Conservation (phyloP, 2,329 filamentous ascomycete species). For the Cercospora nicotianae region DNA sequence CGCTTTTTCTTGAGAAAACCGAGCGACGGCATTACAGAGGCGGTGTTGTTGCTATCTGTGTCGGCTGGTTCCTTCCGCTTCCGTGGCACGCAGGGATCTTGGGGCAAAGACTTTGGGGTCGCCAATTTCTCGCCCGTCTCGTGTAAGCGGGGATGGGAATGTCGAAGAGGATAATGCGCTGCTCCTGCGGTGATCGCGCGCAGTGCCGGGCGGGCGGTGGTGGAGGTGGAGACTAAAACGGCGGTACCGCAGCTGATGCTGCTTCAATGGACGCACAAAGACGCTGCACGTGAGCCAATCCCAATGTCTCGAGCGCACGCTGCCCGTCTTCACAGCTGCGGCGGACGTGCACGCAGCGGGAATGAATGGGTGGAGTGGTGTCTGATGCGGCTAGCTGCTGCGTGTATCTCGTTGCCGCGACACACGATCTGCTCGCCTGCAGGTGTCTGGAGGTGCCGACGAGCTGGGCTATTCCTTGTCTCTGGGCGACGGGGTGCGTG, state of each 20-base stretch:
- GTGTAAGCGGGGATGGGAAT: slow-evolving; percentile 18
- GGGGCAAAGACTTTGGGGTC: slow-evolving; percentile 16
- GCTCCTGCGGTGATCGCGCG: background rate
- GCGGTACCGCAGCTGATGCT: slow-evolving; percentile 8
- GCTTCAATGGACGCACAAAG: slow-evolving; percentile 9
- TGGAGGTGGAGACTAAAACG: slow-evolving; percentile 6
- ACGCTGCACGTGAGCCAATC: background rate
- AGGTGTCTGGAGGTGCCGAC: background rate
- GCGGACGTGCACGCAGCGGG: background rate
- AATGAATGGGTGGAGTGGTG: background rate
- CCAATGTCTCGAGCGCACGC: background rate
- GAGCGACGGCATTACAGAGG: slow-evolving; percentile 77
- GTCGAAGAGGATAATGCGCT: slow-evolving; percentile 5
- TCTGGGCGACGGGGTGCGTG: background rate
- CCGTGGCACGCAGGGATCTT: slow-evolving; percentile 27
- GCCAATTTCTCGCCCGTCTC: slow-evolving; percentile 25
- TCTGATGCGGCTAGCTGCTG: background rate
- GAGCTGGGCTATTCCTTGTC: slow-evolving; percentile 4
- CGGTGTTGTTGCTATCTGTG: slow-evolving; percentile 13
- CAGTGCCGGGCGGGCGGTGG: background rate
- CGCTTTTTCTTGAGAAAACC: slow-evolving; percentile 98
- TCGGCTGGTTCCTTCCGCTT: slow-evolving; percentile 28
- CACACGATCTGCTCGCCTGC: background rate
- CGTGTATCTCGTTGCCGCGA: background rate
- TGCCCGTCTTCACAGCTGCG: background rate